phyloP scores from a whole-genome alignment of 1,284 basidiomycete genomes.

The Gomphus bonarii region DNA sequence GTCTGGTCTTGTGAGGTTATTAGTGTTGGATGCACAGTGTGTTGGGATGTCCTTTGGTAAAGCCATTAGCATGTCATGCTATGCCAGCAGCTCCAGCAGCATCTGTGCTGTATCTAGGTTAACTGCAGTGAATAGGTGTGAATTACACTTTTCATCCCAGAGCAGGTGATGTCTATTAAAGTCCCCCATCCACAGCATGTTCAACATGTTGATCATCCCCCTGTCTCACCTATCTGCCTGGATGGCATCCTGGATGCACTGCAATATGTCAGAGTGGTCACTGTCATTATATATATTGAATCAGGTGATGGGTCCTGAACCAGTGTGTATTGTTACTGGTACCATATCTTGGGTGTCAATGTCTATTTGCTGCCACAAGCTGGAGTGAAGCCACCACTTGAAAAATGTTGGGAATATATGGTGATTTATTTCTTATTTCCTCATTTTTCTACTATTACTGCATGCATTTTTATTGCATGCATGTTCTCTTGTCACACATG shows the following conservation, averaged over 20 bases:
- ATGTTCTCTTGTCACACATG: too few species aligned
- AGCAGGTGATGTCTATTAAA: slow-evolving; percentile 16
- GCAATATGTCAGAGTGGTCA: slow-evolving; percentile 12
- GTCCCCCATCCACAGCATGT: slow-evolving; percentile 12
- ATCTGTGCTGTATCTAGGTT: slow-evolving; percentile 10
- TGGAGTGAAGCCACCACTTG: slow-evolving; percentile 18
- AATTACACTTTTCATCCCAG: slow-evolving; percentile 14
- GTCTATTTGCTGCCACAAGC: slow-evolving; percentile 18
- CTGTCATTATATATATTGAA: slow-evolving; percentile 30
- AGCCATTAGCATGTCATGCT: slow-evolving; percentile 11
- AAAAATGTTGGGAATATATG: too few species aligned
- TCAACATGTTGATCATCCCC: background rate
- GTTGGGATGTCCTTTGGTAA: slow-evolving; percentile 20
- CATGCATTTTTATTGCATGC: too few species aligned
- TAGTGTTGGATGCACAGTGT: slow-evolving; percentile 15
- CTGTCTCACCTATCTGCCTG: background rate
- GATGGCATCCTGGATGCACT: slow-evolving; percentile 14
- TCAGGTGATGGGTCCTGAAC: slow-evolving; percentile 15
- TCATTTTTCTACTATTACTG: too few species aligned
- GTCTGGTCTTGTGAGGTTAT: slow-evolving; percentile 23
- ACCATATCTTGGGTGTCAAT: slow-evolving; percentile 21
- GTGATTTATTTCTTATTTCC: too few species aligned
- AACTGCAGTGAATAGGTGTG: background rate
- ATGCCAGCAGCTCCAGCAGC: slow-evolving; percentile 11
- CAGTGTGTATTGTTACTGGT: slow-evolving; percentile 16